Evolutionary conservation across 140 eudicot species (phyloP), one percentile per base, ranked within the genome.

Genomic region (Cichorium intybus): DNA sequence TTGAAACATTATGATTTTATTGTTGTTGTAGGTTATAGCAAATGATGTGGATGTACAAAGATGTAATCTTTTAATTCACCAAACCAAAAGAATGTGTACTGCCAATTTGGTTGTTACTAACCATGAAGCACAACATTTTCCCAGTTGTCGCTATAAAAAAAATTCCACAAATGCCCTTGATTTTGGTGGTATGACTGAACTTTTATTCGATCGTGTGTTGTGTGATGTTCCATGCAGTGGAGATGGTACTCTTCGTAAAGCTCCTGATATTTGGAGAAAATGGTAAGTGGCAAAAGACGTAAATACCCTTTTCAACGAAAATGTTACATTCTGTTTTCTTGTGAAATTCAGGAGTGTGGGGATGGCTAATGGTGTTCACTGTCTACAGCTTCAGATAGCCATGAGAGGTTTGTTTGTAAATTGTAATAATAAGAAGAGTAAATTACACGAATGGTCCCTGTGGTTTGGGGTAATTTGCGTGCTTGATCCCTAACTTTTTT

Each of bases 221-320:
- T 93, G 99, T 82, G 99, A 93, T 84, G 99, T 93, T 68, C 99
- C 99, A 24, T 93, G 99, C 66, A 93, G 99, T 61, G 99, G 99
- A 68, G 99, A 93, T 76, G 99, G 99, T 48, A 93, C 99, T 37
- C 88, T 93, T n/a, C 95, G 99, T 20, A 93, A 93, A 76, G 99
- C 99, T 73, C 99, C 99, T 51, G 99, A 93, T 83, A 93, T 93
- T 20, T 93, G 99, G 99, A 84, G 81, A 76, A 93, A 84, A 78
- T 93, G 97, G 99, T 93, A 80, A 31, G 27, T 6, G 12, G n/a
- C n/a, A n/a, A n/a, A n/a, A n/a, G n/a, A n/a, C n/a, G n/a, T n/a
- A n/a, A n/a, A n/a, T n/a, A n/a, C n/a, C 35, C 53, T 29, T 62
- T 6, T 31, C 6, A 47, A 35, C 51, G n/a, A n/a, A n/a, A n/a